phyloP scores from a whole-genome alignment of 352 stramenopile genomes.

The Pythium sukuiense region DNA sequence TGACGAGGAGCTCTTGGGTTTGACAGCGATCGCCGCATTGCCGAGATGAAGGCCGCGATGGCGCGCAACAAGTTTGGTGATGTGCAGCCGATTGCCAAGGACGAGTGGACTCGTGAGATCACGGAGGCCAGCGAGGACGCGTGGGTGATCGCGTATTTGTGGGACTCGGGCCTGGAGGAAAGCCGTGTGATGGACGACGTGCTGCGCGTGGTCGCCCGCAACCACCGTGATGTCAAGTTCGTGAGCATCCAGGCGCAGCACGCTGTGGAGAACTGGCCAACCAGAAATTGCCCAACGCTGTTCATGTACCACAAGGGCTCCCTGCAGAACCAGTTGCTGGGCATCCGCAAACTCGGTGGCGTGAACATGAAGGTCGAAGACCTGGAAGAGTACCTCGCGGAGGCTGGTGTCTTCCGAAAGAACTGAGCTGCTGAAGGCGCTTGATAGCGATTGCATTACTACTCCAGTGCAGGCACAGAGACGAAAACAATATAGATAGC shows the following conservation, averaged over 20 bases:
- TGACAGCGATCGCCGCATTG: conserved; percentile 74
- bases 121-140: conserved; percentile 87
- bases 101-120: conserved; percentile 92
- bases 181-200: conserved; percentile 92
- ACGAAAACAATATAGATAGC: neutral
- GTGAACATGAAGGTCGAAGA: conserved; percentile 88
- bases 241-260: conserved; percentile 91
- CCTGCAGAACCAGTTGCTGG: conserved; percentile 88
- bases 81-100: conserved; percentile 90
- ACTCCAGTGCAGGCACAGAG: neutral
- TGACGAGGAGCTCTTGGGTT: neutral
- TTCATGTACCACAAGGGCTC: conserved; percentile 92
- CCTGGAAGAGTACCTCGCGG: conserved; percentile 86
- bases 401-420: conserved; percentile 68
- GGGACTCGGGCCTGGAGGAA: conserved; percentile 85
- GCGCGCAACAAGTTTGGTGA: conserved; percentile 88
- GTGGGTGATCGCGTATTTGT: conserved; percentile 91
- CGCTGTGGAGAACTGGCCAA: conserved; percentile 92
- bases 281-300: conserved; percentile 90
- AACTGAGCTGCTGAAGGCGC: conserved; percentile 12
- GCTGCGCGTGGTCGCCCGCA: conserved; percentile 77
- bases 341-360: conserved; percentile 87
- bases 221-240: conserved; percentile 92
- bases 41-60: conserved; percentile 85
- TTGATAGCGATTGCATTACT: neutral